Evolutionary conservation across 352 stramenopile species (phyloP), one percentile per base, ranked within the genome.

Genomic region (Pythium guiyangense): DNA sequence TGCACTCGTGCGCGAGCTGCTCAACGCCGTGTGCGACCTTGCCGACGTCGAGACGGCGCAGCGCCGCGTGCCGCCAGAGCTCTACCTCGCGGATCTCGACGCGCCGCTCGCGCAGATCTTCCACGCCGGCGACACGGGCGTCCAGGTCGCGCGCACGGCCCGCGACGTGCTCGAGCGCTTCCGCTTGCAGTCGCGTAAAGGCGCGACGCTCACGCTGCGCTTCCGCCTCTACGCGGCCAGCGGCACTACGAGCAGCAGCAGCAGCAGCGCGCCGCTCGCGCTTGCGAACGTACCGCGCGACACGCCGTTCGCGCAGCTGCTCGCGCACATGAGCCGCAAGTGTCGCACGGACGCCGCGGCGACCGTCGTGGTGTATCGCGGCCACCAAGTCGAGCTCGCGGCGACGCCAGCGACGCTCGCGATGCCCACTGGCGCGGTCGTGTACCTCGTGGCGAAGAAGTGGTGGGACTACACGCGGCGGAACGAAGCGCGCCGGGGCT

Each of bases 401-500:
- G 65, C 55, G 35, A 77, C 73, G 6, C 70, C 75, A 4, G 57
- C 50, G 1, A 43, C 48, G 27, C 49, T 86, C 17, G 67, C 60
- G 27, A 75, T 86, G 53, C 68, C 75, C 5, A 68, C 60, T 1
- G 71, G 73, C 12, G 70, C 68, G 11, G 40, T 86, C 25, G 66
- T 86, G 34, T 80, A 72, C 52, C 59, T 86, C 25, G 75, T 86
- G 49, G 54, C 64, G 4, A 68, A 68, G 18, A 70, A 67, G 55
- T 83, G 75, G 75, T 86, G 75, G 73, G 71, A 84, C 56, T 66
- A 80, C 50, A 77, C 66, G 48, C 73, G 73, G 0, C 73, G 76
- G 47, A 80, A 79, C 51, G 76, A 83, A 51, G 76, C 76, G 40
- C 56, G 76, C 1, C 64, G 73, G 9, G 76, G 76, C 1, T 48